Percentiles rank a stretch among this genome's conserved stretches.
Conservation (phyloP, 2,329 filamentous ascomycete genomes). For the Xylariomycetidae sp. region DNA sequence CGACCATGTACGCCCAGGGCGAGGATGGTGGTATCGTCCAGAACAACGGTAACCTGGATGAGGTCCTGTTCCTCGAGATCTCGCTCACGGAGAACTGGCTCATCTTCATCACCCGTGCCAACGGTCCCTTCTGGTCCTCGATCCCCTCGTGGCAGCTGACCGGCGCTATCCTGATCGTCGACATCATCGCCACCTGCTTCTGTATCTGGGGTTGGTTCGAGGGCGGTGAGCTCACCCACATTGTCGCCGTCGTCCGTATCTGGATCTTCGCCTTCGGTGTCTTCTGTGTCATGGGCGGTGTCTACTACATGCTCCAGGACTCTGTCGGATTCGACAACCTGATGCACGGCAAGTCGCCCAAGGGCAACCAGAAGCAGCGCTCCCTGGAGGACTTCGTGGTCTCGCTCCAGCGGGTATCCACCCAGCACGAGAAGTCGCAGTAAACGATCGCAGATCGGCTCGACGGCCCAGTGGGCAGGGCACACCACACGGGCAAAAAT, state of each 20-base stretch:
- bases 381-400: conserved; percentile 88
- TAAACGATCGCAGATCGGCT: conserved; percentile 39
- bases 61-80: conserved; percentile 83
- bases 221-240: conserved; percentile 57
- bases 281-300: conserved; percentile 71
- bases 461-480: no score
- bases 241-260: conserved; percentile 79
- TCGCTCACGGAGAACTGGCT: conserved; percentile 92
- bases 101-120: conserved; percentile 92
- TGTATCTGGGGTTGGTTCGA: conserved; percentile 81
- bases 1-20: conserved; percentile 64
- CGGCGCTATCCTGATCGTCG: conserved; percentile 73
- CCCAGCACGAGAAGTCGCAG: conserved; percentile 83
- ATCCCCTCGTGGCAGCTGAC: conserved; percentile 80
- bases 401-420: conserved; percentile 82
- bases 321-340: conserved; percentile 81
- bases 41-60: conserved; percentile 77
- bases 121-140: conserved; percentile 87
- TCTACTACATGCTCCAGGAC: conserved; percentile 77
- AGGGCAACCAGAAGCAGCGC: conserved; percentile 76
- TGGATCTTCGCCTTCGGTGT: conserved; percentile 90
- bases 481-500: no score
- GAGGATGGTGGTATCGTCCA: conserved; percentile 78
- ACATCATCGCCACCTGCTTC: conserved; percentile 81
- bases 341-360: conserved; percentile 83